Evolutionary conservation across 306 rosid genomes (phyloP), one percentile per base, ranked within the genome.

Genomic region (Casuarina glauca): DNA sequence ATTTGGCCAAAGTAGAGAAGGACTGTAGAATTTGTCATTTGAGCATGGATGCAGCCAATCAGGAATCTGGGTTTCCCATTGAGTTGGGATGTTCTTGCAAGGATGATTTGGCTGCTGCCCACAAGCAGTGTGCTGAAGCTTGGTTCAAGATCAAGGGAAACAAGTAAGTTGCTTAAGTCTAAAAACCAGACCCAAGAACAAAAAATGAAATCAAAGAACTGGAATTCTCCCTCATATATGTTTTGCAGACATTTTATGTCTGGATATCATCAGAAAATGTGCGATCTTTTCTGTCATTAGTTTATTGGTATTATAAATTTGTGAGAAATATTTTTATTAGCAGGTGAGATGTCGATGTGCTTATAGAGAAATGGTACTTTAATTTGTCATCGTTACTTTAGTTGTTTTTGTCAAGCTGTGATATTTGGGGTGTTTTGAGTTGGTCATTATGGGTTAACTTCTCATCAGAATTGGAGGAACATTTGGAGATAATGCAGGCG

Each of bases 141-240:
- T 93, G 97, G 97, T 93, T 93, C 91, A 90, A 91, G 84, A 91
- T 93, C 86, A 93, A 93, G 88, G 98, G 98, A 3, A 88, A 91
- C 85, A 93, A 87, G 98, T 93, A 83, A 90, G 93, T 83, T 41
- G 62, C 54, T 54, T 72, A 10, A 32, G 12, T 13, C 45, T 6
- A 20, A 32, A 26, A 61, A 17, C 2, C 2, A 3, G 13, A 11
- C 1, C 3, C 1, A 9, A 3, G 9, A 26, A 26, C 32, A 17
- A 58, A 74, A 42, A 2, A 48, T 48, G 13, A 39, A 13, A 9
- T 32, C 44, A 17, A 17, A 8, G 39, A 9, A 58, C 20, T 2
- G 5, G 15, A 58, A 58, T 3, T 4, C 32, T 32, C 17, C 32
- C 32, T 35, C 68, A 39, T 74, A 17, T 79, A 6, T 55, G 53